A percentile compares a stretch with the other conserved stretches of the same genome.
phyloP scores from a whole-genome alignment of 2,329 filamentous ascomycete species.

The Epichloe scottii region DNA sequence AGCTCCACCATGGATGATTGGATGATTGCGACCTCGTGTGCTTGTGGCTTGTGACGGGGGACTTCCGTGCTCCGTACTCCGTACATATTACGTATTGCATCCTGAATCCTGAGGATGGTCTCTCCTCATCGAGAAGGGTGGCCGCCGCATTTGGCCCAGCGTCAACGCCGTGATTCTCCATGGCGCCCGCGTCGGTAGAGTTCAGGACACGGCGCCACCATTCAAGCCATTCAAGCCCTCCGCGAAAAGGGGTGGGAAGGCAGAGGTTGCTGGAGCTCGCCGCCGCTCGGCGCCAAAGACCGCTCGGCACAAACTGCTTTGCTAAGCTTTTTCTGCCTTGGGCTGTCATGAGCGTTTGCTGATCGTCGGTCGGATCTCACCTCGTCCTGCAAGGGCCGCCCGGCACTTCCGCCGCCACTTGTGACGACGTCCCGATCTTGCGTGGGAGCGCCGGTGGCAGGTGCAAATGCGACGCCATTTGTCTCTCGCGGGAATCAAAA shows the following conservation, averaged over 20 bases:
- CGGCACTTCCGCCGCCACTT: neutral
- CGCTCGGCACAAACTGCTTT: neutral
- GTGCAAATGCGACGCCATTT: neutral
- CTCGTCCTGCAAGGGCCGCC: slow-evolving; percentile 1
- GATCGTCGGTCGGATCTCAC: neutral
- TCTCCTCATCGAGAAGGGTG: neutral
- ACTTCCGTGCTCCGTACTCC: no score
- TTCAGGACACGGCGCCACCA: no score
- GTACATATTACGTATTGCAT: no score
- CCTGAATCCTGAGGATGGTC: no score
- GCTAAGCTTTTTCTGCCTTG: neutral
- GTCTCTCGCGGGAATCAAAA: neutral
- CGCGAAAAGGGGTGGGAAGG: no score
- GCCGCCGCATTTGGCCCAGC: neutral
- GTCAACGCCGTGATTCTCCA: neutral
- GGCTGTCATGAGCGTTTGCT: neutral
- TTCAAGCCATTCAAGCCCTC: neutral
- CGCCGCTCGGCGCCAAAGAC: no score
- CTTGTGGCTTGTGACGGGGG: no score
- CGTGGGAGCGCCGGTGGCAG: neutral
- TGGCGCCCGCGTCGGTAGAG: no score
- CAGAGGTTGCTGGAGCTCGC: no score
- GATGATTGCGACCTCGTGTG: no score
- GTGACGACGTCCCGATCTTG: neutral
- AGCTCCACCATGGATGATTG: no score